Evolutionary conservation across 805 yeast genomes (phyloP), one percentile per base, ranked within the genome.

Genomic region (Cyberlindnera xishuangbannaensis): DNA sequence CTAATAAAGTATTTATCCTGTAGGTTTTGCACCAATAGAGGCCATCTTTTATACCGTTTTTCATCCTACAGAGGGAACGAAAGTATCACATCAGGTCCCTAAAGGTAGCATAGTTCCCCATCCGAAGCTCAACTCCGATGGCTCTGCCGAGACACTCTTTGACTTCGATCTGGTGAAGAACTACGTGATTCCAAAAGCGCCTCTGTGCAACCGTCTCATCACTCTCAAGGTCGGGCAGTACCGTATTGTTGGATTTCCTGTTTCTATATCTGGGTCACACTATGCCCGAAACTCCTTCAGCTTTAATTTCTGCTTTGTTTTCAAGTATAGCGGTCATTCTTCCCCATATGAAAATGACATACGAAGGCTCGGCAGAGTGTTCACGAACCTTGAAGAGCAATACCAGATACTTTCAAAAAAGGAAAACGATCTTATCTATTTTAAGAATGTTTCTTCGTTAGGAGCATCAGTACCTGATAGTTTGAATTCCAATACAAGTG

Each of bases 11-110:
- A n/a, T n/a, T n/a, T 30, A 20, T 9, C 23, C 11, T 9, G 23
- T 12, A 56, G 95, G 95, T 15, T 87, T 88, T 52, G 82, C 80
- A 6, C 95, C 95, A n/a, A 86, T 92, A 13, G 68, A 75, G 37
- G 92, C 96, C 2, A 66, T 87, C 28, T 88, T 92, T 56, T 92
- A 85, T 56, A 78, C 96, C 0, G 85, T 84, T 0, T 92, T 92
- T 59, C 97, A 92, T 50, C 97, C 97, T 0, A 83, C 92, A 0
- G 95, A 87, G 50, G 98, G 98, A 2, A 81, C 97, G 0, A 86
- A 87, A 58, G 88, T 90, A 6, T 71, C 83, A 5, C 83, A 83
- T 49, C 96, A 92, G 55, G 94, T 86, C 1, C 98, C 98, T 3
- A 75, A 78, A 25, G 84, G 86, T 6, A 66, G 83, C 4, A 73